Evolutionary conservation across 164 flowering plant species (phyloP).

Genomic region (Kalanchoe fedtschenkoi): DNA sequence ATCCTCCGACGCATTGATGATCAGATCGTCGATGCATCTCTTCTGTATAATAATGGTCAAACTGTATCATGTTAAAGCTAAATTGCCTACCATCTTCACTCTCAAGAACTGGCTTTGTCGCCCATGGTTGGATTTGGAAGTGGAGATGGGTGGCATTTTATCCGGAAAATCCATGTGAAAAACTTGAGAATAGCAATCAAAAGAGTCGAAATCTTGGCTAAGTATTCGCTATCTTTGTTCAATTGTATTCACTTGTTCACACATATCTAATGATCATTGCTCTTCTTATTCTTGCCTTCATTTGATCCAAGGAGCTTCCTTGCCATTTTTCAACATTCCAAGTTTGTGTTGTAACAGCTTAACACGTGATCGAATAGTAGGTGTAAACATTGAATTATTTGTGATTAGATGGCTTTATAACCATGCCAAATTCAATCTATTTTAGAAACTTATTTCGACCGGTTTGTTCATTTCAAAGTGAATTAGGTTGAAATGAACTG

Average conservation of each 20-base stretch:
- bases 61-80: neutral
- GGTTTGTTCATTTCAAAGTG: too few relatives aligned
- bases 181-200: constrained; percentile 1
- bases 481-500: too few relatives aligned
- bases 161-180: neutral
- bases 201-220: neutral
- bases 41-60: neutral
- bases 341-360: too few relatives aligned
- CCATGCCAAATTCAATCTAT: neutral
- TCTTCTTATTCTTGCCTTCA: constrained; percentile 3
- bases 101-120: neutral
- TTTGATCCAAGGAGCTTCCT: neutral
- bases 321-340: neutral
- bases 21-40: neutral
- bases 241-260: too few relatives aligned
- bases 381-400: too few relatives aligned
- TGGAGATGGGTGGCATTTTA: constrained; percentile 6
- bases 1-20: neutral
- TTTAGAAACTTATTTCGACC: too few relatives aligned
- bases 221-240: too few relatives aligned
- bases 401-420: too few relatives aligned
- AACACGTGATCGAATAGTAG: too few relatives aligned
- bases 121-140: neutral
- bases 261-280: too few relatives aligned
- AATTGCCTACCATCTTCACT: constrained; percentile 3